A percentile compares a stretch with the other conserved stretches of the same genome.
Conservation (phyloP, 371 early-diverging fungal genomes). For the Parasitella parasitica region DNA sequence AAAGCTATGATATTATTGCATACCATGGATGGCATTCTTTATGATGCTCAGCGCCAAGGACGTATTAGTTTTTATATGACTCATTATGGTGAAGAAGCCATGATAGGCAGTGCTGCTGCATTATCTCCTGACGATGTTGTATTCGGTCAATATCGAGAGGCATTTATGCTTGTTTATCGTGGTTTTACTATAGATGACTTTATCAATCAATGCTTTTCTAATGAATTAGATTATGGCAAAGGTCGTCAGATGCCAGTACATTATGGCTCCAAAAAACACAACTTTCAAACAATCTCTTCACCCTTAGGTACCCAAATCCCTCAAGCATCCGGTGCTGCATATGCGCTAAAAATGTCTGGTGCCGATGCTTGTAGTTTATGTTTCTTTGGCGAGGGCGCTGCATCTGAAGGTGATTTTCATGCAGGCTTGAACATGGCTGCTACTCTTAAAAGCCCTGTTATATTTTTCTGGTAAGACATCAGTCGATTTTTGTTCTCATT, state of each 20-base stretch:
- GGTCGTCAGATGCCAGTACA: conserved; percentile 99
- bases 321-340: conserved; percentile 98
- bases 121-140: conserved; percentile 82
- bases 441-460: conserved; percentile 85
- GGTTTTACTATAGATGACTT: conserved; percentile 92
- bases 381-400: conserved; percentile 98
- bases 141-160: conserved; percentile 96
- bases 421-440: conserved; percentile 97
- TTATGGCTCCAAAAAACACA: conserved; percentile 82
- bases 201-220: conserved; percentile 96
- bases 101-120: conserved; percentile 91
- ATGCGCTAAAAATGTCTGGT: conserved; percentile 84
- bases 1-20: conserved; percentile 88
- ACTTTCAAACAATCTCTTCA: conserved; percentile 97
- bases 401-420: conserved; percentile 98
- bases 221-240: conserved; percentile 86
- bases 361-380: conserved; percentile 80
- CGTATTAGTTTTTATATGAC: conserved; percentile 99
- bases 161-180: conserved; percentile 89
- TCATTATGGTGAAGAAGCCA: conserved; percentile 96
- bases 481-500: background rate
- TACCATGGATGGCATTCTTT: conserved; percentile 90
- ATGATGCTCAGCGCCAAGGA: conserved; percentile 98
- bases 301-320: conserved; percentile 97
- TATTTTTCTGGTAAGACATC: conserved; percentile 84